These are phyloP conservation scores for Setaria italica DNA, from an alignment of 202 grass and related monocot genomes.

Conservation along the genomic window DNA sequence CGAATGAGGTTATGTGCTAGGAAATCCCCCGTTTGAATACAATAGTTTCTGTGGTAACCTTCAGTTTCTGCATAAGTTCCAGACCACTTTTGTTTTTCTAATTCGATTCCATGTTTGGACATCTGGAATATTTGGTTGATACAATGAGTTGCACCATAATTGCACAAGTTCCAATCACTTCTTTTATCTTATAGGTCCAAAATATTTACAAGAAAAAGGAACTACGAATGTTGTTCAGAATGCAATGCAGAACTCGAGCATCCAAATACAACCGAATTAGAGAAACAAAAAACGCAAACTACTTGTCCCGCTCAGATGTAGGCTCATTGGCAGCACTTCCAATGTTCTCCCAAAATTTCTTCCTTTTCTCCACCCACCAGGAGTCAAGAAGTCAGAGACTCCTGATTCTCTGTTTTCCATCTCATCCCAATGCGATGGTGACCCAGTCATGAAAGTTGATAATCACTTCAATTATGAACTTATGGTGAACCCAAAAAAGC, in stretches of 20 bases:
- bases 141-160: neutral
- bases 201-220: conserved; percentile 56
- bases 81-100: too few species aligned
- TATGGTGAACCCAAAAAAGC: conserved; percentile 18
- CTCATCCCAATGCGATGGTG: conserved; percentile 20
- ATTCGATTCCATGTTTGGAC: too few species aligned
- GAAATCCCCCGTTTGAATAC: too few species aligned
- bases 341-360: conserved; percentile 33
- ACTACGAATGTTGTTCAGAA: conserved; percentile 47
- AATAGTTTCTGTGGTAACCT: too few species aligned
- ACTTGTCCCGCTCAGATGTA: conserved; percentile 31
- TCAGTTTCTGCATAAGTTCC: too few species aligned
- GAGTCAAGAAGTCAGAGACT: conserved; percentile 32
- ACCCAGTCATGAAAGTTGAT: neutral
- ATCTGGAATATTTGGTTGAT: neutral
- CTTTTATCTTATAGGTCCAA: conserved; percentile 59
- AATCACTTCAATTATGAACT: conserved; percentile 28
- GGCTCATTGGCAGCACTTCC: conserved; percentile 7
- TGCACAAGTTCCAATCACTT: conserved; percentile 34
- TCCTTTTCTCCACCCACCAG: neutral
- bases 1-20: too few species aligned
- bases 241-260: conserved; percentile 45
- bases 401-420: neutral
- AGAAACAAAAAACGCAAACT: neutral
- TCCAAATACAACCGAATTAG: conserved; percentile 49